phyloP scores from a whole-genome alignment of 2,329 filamentous ascomycete species.

The Aspergillus jensenii region DNA sequence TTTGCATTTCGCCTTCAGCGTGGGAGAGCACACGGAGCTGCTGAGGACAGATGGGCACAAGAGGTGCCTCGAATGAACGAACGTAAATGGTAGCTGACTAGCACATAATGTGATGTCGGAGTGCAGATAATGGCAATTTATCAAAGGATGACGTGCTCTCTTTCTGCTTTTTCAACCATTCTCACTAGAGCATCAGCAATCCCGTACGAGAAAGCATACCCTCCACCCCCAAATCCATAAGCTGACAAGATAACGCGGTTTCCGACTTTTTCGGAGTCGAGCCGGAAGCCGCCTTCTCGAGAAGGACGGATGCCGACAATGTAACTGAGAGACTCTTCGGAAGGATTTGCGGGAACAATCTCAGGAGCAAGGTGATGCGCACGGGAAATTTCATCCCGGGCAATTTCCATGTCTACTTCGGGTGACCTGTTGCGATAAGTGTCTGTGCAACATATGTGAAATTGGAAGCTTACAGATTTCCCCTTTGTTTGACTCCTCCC shows the following conservation, averaged over 20 bases:
- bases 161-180: constrained; percentile 36
- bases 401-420: constrained; percentile 37
- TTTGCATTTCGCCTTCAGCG: not conserved
- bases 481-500: constrained; percentile 37
- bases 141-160: constrained; percentile 29
- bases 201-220: constrained; percentile 40
- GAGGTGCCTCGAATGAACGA: not conserved
- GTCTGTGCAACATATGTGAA: not conserved
- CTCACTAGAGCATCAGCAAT: constrained; percentile 35
- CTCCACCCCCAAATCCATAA: constrained; percentile 40
- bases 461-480: constrained; percentile 27
- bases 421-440: constrained; percentile 26
- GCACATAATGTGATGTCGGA: not conserved
- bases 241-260: constrained; percentile 32
- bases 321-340: constrained; percentile 29
- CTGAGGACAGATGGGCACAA: not conserved
- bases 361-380: constrained; percentile 39
- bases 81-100: not conserved
- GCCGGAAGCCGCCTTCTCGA: constrained; percentile 34
- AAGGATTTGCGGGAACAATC: constrained; percentile 33
- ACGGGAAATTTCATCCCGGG: constrained; percentile 39
- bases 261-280: constrained; percentile 31
- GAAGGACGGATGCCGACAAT: constrained; percentile 40
- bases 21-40: not conserved
- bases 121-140: not conserved